Base-by-base conservation (phyloP, 495 filamentous ascomycete species). In the Cairneyella variabilis region DNA sequence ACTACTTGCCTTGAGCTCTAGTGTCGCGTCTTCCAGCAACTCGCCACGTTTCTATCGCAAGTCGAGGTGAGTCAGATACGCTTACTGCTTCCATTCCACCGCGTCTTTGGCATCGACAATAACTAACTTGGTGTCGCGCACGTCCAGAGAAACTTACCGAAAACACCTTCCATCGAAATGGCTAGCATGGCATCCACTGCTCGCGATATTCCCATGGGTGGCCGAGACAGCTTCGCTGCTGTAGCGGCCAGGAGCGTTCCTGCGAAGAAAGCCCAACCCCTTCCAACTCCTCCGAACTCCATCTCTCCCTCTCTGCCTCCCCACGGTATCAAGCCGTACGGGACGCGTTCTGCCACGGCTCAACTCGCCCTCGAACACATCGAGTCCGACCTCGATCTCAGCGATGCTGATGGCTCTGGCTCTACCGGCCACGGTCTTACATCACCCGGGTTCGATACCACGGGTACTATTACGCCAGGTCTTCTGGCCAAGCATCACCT, bases 201-300 rank as follows among this genome's bases (percentile, higher is more conserved):
- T 72, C 76, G 78, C 75, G 83, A 92, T 78, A 91, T 91, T 69
- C 83, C 79, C 67, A 69, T 67, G 73, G 70, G 22, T 38, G 58
- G 58, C 49, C 55, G 49, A 64, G 62, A 64, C 62, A 58, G 48
- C 62, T 64, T 64, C 36, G 44, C 58, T 64, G 62, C 45, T 58
- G 58, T 61, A 61, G 62, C 37, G 46, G 62, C 62, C 55, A 58
- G 51, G 50, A 61, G 62, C 48, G 62, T 64, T 54, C 58, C 62
- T 59, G 50, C 44, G 18, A 44, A 64, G 53, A 68, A 74, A 74
- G 73, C 59, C 75, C 78, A 70, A 71, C 77, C 56, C 64, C 83
- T 97, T 60, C 91, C 86, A 45, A 97, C 92, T 70, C 92, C 92
- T 63, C 92, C 92, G 48, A 95, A 95, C 73, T 97, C 93, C 65